Base-by-base conservation (phyloP, 2,329 filamentous ascomycete genomes). In the Penicillium decumbens region DNA sequence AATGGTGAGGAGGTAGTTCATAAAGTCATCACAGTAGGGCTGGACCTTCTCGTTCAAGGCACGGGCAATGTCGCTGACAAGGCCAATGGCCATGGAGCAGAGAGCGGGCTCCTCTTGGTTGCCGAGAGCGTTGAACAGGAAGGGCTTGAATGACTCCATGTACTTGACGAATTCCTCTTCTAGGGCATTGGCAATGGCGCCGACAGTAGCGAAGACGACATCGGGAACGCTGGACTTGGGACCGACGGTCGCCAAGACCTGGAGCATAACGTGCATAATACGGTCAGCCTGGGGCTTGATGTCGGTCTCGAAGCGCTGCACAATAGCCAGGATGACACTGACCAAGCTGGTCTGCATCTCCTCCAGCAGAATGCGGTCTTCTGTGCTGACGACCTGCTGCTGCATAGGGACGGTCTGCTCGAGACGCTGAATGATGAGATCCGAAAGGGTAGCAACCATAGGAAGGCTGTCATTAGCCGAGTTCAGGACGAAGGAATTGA, bases 331-430 rank as follows among this genome's bases (percentile, higher is more conserved):
- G 43, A 97, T 78, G 35, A 97, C 93, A 46, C 89, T 95, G 70
- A 85, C 87, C 65, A 98, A 79, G 70, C 91, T 96, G 44, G 91
- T 96, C 76, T 97, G 93, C 82, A 98, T 95, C 73, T 98, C 93
- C 69, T 97, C 91, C 3, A 98, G 80, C 4, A 88, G 95, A 58
- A 97, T 89, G 72, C 86, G 92, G 73, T 98, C 93, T 72, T 98
- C 93, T 25, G 96, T 88, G 66, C 91, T 96, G 60, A 97, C 91
- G 51, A 97, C 89, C 75, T 98, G 93, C 61, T 82, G 80, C 71
- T 95, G 90, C 74, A 98, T 84, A 29, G 86, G 84, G 46, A 97
- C 78, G 0, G 93, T 96, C 70, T 89, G 87, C 74, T 95, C 88
- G 25, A 98, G 78, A 51, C 93, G 88, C 75, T 95, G 87, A 54